A percentile compares a stretch with the other conserved stretches of the same genome.
phyloP scores from a whole-genome alignment of 2,329 filamentous ascomycete genomes.

The Aspergillus sp. region DNA sequence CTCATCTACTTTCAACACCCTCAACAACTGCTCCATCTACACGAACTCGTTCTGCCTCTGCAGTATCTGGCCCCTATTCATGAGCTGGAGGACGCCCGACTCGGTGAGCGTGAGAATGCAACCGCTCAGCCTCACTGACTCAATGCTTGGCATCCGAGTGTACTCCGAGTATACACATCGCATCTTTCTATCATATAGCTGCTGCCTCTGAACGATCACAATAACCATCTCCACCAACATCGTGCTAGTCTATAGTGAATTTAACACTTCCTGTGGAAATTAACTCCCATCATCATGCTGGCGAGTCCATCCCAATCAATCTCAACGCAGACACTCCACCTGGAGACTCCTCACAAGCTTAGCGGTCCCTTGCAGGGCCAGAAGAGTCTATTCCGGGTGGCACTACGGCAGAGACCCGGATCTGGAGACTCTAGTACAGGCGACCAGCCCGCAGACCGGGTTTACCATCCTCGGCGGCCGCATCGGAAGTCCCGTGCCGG shows the following conservation, averaged over 20 bases:
- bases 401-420: conserved; percentile 14
- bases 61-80: not conserved
- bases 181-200: not conserved
- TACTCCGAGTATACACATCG: no score
- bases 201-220: not conserved
- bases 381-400: conserved; percentile 25
- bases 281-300: not conserved
- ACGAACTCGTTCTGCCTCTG: not conserved
- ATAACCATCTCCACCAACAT: no score
- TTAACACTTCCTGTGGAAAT: not conserved
- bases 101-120: not conserved
- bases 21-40: not conserved
- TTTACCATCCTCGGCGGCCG: conserved; percentile 29
- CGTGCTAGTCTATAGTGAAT: no score
- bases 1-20: not conserved
- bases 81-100: not conserved
- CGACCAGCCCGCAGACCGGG: conserved; percentile 7
- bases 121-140: not conserved
- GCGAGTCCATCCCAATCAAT: no score
- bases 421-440: conserved; percentile 1
- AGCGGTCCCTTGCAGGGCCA: conserved; percentile 20
- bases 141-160: no score
- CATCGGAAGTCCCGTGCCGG: conserved; percentile 37
- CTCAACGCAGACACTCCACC: not conserved
- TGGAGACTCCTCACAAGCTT: not conserved